Conservation (phyloP, 768 basidiomycete species). For the Kwoniella mangroviensis region DNA sequence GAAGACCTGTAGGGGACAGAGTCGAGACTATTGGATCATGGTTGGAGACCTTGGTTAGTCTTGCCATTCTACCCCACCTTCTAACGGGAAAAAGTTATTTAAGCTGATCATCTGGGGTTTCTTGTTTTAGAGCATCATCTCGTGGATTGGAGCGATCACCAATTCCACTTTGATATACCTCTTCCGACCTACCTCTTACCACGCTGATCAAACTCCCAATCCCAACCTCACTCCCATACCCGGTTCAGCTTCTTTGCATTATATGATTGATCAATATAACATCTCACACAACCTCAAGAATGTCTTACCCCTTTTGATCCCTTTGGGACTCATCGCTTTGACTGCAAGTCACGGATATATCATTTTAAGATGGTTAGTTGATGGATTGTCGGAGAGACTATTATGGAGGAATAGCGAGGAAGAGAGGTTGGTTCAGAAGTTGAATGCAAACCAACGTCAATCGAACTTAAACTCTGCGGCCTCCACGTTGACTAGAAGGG, state of each 20-base stretch:
- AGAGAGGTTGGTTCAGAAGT: constrained; percentile 66
- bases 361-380: constrained; percentile 66
- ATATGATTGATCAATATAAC: constrained; percentile 39
- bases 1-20: constrained; percentile 82
- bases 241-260: constrained; percentile 42
- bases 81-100: too few relatives aligned
- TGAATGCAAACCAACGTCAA: constrained; percentile 56
- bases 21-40: constrained; percentile 93
- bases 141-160: constrained; percentile 85
- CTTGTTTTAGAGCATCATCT: constrained; percentile 65
- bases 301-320: constrained; percentile 60
- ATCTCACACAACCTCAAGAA: constrained; percentile 34
- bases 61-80: not conserved
- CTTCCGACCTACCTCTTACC: constrained; percentile 63
- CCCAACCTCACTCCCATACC: constrained; percentile 39
- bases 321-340: constrained; percentile 74
- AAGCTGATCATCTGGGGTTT: not conserved
- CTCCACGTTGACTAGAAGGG: not conserved
- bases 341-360: constrained; percentile 86
- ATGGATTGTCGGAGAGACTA: constrained; percentile 74
- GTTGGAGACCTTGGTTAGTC: constrained; percentile 77
- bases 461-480: not conserved
- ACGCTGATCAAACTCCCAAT: constrained; percentile 38
- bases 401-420: constrained; percentile 77
- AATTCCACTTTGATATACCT: constrained; percentile 90